Percentiles rank a stretch among this genome's conserved stretches.
These are phyloP conservation scores for Phytophthora vignae DNA, from an alignment of 352 stramenopile species.

Conservation along the genomic window DNA sequence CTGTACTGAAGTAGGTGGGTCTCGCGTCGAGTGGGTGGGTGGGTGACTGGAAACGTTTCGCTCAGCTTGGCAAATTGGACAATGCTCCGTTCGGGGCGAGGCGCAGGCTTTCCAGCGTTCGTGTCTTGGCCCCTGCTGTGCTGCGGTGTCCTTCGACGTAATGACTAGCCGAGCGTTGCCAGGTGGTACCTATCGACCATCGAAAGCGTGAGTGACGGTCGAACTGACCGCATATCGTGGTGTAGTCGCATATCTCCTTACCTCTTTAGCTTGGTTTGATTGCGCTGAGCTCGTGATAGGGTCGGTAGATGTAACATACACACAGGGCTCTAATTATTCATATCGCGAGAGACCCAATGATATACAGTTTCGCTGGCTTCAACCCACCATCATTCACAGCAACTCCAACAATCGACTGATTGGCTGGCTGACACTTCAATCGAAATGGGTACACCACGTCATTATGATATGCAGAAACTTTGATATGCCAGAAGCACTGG, in stretches of 20 bases:
- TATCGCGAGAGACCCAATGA: background rate
- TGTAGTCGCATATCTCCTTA: background rate
- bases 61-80: background rate
- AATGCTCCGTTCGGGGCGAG: background rate
- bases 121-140: background rate
- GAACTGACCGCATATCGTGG: background rate
- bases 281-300: background rate
- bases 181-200: conserved; percentile 1
- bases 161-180: background rate
- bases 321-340: background rate
- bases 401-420: conserved; percentile 28
- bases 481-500: background rate
- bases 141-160: background rate
- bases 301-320: background rate
- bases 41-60: background rate
- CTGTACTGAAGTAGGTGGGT: no score
- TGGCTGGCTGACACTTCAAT: conserved; percentile 2
- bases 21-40: background rate
- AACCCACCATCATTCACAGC: conserved; percentile 36
- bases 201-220: conserved; percentile 9
- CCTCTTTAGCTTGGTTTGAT: background rate
- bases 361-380: conserved; percentile 16
- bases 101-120: background rate
- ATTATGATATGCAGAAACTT: conserved; percentile 1
- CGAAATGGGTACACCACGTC: conserved; percentile 29